Evolutionary conservation across 2,329 filamentous ascomycete species (phyloP).

Genomic region (Penicillium sumatraense): DNA sequence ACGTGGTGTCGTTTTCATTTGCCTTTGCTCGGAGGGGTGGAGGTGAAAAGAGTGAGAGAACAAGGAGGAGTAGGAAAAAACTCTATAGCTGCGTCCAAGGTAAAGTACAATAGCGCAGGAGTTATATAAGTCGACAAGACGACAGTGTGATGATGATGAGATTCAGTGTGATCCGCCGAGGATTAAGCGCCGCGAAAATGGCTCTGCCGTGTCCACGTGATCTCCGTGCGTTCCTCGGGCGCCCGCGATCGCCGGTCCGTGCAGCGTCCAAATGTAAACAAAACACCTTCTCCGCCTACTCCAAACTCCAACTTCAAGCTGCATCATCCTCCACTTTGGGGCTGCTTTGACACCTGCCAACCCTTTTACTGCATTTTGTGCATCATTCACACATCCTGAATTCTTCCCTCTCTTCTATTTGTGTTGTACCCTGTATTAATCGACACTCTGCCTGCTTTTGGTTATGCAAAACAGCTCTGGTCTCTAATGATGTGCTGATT

Average conservation of each 20-base stretch:
- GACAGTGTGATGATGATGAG: not conserved
- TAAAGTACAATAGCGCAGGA: too few relatives aligned
- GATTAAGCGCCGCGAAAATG: slow-evolving; percentile 22
- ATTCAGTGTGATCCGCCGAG: not conserved
- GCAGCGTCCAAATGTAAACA: slow-evolving; percentile 43
- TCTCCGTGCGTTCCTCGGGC: slow-evolving; percentile 35
- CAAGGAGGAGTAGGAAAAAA: too few relatives aligned
- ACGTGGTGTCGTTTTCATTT: too few relatives aligned
- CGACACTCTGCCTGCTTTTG: slow-evolving; percentile 5
- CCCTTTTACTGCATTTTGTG: slow-evolving; percentile 5
- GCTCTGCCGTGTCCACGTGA: slow-evolving; percentile 34
- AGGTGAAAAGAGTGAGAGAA: too few relatives aligned
- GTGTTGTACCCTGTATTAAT: not conserved
- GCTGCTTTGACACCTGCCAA: slow-evolving; percentile 9
- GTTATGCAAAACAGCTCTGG: slow-evolving; percentile 22
- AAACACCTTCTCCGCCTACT: slow-evolving; percentile 34
- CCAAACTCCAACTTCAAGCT: slow-evolving; percentile 5
- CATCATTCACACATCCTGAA: too few relatives aligned
- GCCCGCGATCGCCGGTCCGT: slow-evolving; percentile 34
- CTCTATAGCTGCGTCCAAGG: too few relatives aligned
- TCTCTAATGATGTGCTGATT: slow-evolving; percentile 32
- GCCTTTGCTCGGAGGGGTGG: too few relatives aligned
- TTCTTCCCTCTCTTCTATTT: not conserved
- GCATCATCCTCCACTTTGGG: slow-evolving; percentile 12
- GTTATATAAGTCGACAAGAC: too few relatives aligned